Evolutionary conservation across 805 yeast species (phyloP).

Genomic region (Metschnikowia kofuensis): DNA sequence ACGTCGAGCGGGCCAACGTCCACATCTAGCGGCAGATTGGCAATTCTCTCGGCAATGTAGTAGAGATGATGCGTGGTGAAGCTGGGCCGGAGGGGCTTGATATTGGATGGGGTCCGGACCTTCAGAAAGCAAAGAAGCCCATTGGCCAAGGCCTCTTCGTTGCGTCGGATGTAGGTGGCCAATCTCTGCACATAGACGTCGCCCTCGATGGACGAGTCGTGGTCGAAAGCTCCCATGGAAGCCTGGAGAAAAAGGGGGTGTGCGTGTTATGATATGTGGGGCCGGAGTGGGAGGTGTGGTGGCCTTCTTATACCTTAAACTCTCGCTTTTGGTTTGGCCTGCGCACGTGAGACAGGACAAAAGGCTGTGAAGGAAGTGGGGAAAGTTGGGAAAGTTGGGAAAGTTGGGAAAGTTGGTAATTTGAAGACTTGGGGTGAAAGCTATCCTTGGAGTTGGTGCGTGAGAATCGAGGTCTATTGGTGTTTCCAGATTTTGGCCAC

Average conservation of each 20-base stretch:
- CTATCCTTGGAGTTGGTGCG: too few species aligned
- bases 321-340: too few species aligned
- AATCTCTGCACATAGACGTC: conserved; percentile 55
- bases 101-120: conserved; percentile 20
- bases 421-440: too few species aligned
- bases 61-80: conserved; percentile 64
- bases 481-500: too few species aligned
- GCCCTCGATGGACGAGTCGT: conserved; percentile 47
- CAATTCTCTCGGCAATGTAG: conserved; percentile 58
- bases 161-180: conserved; percentile 51
- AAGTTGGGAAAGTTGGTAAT: too few species aligned
- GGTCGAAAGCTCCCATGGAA: conserved; percentile 19
- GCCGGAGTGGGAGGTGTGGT: too few species aligned
- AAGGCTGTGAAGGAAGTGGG: too few species aligned
- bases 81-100: conserved; percentile 54
- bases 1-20: conserved; percentile 63
- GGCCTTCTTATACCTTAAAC: too few species aligned
- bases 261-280: too few species aligned
- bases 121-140: conserved; percentile 55
- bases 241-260: not conserved
- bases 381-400: too few species aligned
- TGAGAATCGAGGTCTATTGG: too few species aligned
- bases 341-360: too few species aligned
- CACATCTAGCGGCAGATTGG: conserved; percentile 42
- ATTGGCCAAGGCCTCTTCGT: conserved; percentile 58